These are phyloP conservation scores for Afroboletus lepidellus DNA, from an alignment of 1,284 basidiomycete genomes.

Conservation along the genomic window DNA sequence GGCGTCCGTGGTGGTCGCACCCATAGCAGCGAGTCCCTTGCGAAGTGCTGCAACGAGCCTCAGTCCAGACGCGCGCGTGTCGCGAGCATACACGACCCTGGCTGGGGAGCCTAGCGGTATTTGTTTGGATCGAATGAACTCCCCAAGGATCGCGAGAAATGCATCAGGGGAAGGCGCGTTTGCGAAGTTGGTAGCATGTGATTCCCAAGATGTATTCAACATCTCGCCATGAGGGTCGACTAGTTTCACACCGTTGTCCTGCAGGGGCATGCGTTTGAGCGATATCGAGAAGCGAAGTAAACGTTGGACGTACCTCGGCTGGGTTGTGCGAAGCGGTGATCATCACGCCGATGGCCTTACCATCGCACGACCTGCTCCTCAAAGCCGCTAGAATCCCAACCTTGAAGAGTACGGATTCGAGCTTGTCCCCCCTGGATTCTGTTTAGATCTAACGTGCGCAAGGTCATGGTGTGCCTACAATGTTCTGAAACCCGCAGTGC, in stretches of 20 bases:
- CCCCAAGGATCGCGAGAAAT: conserved; percentile 67
- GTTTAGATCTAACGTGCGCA: conserved; percentile 17
- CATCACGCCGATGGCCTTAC: conserved; percentile 96
- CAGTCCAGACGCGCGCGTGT: conserved; percentile 91
- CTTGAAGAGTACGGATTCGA: conserved; percentile 94
- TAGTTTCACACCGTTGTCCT: conserved; percentile 99
- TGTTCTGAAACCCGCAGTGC: conserved; percentile 94
- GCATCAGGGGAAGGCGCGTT: conserved; percentile 79
- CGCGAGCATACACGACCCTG: conserved; percentile 86
- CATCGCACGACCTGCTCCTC: conserved; percentile 86
- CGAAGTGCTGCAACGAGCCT: conserved; percentile 80
- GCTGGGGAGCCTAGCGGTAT: conserved; percentile 82
- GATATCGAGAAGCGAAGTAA: conserved; percentile 1
- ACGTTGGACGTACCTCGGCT: conserved; percentile 63
- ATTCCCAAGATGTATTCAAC: conserved; percentile 96
- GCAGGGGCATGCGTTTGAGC: conserved; percentile 4
- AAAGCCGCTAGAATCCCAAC: conserved; percentile 90
- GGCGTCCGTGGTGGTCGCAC: conserved; percentile 62
- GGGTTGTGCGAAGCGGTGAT: conserved; percentile 99
- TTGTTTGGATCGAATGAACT: conserved; percentile 63
- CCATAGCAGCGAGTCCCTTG: conserved; percentile 78
- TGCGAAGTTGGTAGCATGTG: conserved; percentile 84
- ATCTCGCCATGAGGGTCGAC: conserved; percentile 99
- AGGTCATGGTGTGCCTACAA: conserved; percentile 51
- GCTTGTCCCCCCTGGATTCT: conserved; percentile 61